Conservation (phyloP, 305 asterid species). For the Andrographis paniculata region DNA sequence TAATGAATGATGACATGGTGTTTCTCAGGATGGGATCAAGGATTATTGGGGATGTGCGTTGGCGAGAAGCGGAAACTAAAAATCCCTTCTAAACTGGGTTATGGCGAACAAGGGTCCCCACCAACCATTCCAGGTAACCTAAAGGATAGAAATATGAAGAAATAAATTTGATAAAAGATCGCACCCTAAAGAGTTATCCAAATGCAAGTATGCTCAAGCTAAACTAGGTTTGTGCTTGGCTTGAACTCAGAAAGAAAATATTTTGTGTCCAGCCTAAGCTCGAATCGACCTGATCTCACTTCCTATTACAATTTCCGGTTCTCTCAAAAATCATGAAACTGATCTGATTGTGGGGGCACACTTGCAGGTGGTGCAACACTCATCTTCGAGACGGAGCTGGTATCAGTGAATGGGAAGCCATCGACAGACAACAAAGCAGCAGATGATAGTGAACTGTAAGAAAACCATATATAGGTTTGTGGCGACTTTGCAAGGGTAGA, state of each 20-base stretch:
- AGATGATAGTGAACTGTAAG: slow-evolving; percentile 46
- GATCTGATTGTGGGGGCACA: slow-evolving; percentile 1
- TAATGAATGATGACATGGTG: slow-evolving; percentile 10
- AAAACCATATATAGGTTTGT: too few species aligned
- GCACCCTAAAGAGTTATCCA: too few species aligned
- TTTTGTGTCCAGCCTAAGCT: too few species aligned
- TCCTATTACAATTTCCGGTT: too few species aligned
- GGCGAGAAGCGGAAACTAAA: slow-evolving; percentile 92
- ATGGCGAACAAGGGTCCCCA: slow-evolving; percentile 91
- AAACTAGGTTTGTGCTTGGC: too few species aligned
- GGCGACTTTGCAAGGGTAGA: too few species aligned
- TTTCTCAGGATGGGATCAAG: slow-evolving; percentile 98
- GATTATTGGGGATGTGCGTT: slow-evolving; percentile 82
- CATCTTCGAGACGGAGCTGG: slow-evolving; percentile 85
- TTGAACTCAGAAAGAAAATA: too few species aligned
- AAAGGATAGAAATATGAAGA: too few species aligned
- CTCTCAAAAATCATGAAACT: background rate
- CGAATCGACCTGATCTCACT: too few species aligned
- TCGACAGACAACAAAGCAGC: slow-evolving; percentile 28
- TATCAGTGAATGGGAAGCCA: slow-evolving; percentile 80
- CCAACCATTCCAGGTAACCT: slow-evolving; percentile 89
- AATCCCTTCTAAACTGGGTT: slow-evolving; percentile 92
- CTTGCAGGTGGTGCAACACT: slow-evolving; percentile 90
- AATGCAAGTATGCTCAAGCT: too few species aligned
- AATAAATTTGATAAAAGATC: too few species aligned